Evolutionary conservation across 2,329 filamentous ascomycete species (phyloP), one percentile per base, ranked within the genome.

Genomic region (Teratosphaeria viscida): DNA sequence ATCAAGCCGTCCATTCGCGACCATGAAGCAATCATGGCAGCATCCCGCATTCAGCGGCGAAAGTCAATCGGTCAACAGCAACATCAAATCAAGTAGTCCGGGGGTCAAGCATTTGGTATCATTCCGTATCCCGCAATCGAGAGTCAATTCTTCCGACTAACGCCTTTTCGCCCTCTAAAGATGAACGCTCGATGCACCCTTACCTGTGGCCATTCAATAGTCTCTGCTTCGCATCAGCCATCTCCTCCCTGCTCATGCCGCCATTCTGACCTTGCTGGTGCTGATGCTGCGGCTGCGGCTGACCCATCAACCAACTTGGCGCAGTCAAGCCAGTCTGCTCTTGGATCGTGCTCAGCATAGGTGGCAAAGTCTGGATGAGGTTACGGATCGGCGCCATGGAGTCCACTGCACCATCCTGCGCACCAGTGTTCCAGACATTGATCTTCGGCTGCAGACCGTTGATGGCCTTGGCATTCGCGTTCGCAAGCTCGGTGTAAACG

Each of bases 281-380:
- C 78, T 83, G 80, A 66, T 81, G 76, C 56, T 67, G 27, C 57
- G 53, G 55, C 7, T 79, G 79, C 78, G 83, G 80, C 66, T 81
- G 76, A 59, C 78, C 79, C 59, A 67, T 63, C 66, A 83, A 64
- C 90, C 90, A 95, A 67, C 82, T 83, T 1, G 90, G 90, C 6
- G 92, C 84, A 0, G 82, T 81, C 68, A 95, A 91, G 0, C 90
- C 90, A 0, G 90, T 95, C 78, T 95, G 90, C 61, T 95, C 90
- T 66, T 94, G 87, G 68, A 95, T 92, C 0, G 90, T 95, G 10
- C 82, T 85, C 76, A 95, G 85, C 23, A 95, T 79, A 5, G 90
- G 90, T 39, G 90, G 90, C 62, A 95, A 77, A 71, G 85, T 88
- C 78, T 94, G 90, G 76, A 94, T 92, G 43, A 95, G 81, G 66